Conservation (phyloP, 2,329 filamentous ascomycete genomes). For the Rhinocladiella mackenziei region DNA sequence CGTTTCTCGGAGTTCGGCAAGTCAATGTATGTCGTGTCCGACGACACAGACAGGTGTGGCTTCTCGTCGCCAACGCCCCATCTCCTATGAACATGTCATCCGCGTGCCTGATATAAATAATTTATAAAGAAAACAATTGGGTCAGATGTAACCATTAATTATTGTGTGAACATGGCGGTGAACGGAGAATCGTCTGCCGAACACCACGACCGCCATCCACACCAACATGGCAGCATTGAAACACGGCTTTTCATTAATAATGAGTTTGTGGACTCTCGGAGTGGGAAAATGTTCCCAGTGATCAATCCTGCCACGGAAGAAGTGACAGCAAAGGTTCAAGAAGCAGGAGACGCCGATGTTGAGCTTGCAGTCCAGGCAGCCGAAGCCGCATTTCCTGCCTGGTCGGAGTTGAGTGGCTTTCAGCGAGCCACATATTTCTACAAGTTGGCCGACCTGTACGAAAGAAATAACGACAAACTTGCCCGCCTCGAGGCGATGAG, state of each 20-base stretch:
- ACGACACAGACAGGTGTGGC: too few species aligned
- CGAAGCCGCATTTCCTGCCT: constrained; percentile 36
- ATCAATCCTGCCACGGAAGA: background rate
- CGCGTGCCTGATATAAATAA: too few species aligned
- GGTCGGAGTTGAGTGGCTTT: constrained; percentile 43
- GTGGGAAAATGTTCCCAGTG: background rate
- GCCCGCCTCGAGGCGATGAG: constrained; percentile 45
- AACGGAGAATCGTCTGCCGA: too few species aligned
- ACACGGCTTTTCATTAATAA: constrained; percentile 6
- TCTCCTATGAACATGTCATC: too few species aligned
- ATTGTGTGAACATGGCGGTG: too few species aligned
- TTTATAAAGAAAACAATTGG: too few species aligned
- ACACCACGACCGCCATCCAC: too few species aligned
- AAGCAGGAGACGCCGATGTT: constrained; percentile 33
- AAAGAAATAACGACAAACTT: constrained; percentile 42
- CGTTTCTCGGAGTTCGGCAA: too few species aligned
- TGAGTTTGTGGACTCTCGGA: background rate
- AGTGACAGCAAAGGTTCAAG: constrained; percentile 3
- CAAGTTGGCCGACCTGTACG: constrained; percentile 42
- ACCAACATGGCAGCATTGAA: too few species aligned
- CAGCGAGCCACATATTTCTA: constrained; percentile 43
- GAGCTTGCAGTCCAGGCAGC: constrained; percentile 34
- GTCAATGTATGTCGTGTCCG: too few species aligned
- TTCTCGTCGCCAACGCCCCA: too few species aligned
- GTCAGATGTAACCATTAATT: too few species aligned